Conservation (phyloP, 148 eudicot genomes). For the Amaranthus palmeri region DNA sequence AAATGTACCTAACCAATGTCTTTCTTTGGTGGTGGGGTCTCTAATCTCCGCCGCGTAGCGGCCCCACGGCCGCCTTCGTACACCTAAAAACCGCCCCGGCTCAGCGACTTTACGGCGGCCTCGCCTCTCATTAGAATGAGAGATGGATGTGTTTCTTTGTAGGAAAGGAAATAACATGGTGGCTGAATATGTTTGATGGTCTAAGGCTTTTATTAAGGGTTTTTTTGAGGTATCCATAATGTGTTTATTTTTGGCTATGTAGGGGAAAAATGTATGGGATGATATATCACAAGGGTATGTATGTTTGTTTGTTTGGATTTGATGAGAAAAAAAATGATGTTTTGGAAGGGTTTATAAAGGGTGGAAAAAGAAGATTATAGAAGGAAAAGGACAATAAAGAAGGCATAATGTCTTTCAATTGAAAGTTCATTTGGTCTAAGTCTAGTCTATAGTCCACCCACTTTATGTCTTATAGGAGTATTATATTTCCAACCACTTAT, state of each 20-base stretch:
- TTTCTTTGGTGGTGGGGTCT: conserved; percentile 85
- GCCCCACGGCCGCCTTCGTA: conserved; percentile 87
- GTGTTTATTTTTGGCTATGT: neutral
- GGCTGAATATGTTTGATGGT: conserved; percentile 16
- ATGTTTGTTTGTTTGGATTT: neutral
- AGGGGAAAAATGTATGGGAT: neutral
- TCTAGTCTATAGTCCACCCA: neutral
- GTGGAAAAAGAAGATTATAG: conserved; percentile 10
- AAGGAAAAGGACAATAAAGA: neutral
- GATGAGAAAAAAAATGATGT: neutral
- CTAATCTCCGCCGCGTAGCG: conserved; percentile 93
- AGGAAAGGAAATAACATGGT: conserved; percentile 48
- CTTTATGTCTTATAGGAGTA: neutral
- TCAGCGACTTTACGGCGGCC: conserved; percentile 63
- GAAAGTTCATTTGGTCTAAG: neutral
- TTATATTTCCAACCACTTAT: no score
- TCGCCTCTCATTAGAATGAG: conserved; percentile 53
- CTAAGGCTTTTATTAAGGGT: conserved; percentile 13
- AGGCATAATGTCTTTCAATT: conserved; percentile 15
- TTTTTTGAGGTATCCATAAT: conserved; percentile 44
- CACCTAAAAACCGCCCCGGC: conserved; percentile 82
- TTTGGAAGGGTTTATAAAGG: conserved; percentile 19
- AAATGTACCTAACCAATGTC: conserved; percentile 96
- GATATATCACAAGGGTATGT: no score
- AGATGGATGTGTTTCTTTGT: conserved; percentile 57